Percentiles rank a stretch among this genome's conserved stretches.
These are phyloP conservation scores for Saturnispora ahearnii DNA, from an alignment of 805 yeast genomes.

Conservation along the genomic window DNA sequence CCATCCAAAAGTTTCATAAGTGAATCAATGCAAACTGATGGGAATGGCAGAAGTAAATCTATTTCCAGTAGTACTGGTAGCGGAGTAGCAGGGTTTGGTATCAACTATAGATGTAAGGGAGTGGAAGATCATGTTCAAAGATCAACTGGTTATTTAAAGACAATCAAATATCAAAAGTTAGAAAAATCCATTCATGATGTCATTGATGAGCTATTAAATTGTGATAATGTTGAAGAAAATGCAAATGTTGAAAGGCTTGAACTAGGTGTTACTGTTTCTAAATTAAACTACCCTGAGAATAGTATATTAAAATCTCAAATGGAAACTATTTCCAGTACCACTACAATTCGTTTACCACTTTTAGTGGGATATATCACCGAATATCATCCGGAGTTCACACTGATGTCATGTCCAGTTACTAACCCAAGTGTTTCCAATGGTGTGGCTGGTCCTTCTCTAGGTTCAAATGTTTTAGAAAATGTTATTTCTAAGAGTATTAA, in stretches of 20 bases:
- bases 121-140: background rate
- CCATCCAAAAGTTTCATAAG: background rate
- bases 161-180: constrained; percentile 6
- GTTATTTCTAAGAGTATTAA: constrained; percentile 38
- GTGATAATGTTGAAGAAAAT: background rate
- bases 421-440: constrained; percentile 6
- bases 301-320: constrained; percentile 1
- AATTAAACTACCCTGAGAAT: constrained; percentile 1
- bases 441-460: constrained; percentile 11
- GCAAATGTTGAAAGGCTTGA: background rate
- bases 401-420: constrained; percentile 40
- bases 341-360: constrained; percentile 18
- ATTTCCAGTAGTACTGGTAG: background rate
- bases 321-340: constrained; percentile 1
- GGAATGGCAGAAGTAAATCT: background rate
- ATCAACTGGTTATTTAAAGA: constrained; percentile 6
- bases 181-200: constrained; percentile 4
- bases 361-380: constrained; percentile 36
- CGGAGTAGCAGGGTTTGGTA: constrained; percentile 1
- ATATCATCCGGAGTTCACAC: constrained; percentile 41
- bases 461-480: constrained; percentile 33
- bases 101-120: constrained; percentile 2
- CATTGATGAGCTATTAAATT: constrained; percentile 5
- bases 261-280: background rate
- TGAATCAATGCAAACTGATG: background rate